A percentile compares a stretch with the other conserved stretches of the same genome.
phyloP scores from a whole-genome alignment of 305 asterid species.

The Solanum hybrid region DNA sequence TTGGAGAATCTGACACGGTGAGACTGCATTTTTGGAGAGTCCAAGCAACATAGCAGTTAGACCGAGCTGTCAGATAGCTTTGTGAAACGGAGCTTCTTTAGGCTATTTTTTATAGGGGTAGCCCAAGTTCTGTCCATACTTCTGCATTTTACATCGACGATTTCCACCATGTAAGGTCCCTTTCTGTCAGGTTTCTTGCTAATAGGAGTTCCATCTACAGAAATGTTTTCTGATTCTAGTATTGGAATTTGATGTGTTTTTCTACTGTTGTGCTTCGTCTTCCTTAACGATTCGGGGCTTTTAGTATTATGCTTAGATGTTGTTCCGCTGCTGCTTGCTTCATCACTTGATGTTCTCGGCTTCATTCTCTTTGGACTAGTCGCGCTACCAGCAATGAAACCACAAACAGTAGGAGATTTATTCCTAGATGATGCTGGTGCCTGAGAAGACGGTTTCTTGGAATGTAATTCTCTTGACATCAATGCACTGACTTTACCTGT shows the following conservation, averaged over 20 bases:
- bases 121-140: slow-evolving; percentile 13
- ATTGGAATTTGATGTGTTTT: slow-evolving; percentile 17
- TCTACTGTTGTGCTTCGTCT: slow-evolving; percentile 1
- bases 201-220: slow-evolving; percentile 17
- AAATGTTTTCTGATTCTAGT: slow-evolving; percentile 3
- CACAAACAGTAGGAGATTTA: slow-evolving; percentile 10
- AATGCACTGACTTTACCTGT: slow-evolving; percentile 75
- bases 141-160: slow-evolving; percentile 13
- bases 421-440: slow-evolving; percentile 8
- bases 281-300: slow-evolving; percentile 4
- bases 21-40: background rate
- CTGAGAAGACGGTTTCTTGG: slow-evolving; percentile 30
- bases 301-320: background rate
- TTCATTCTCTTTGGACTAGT: slow-evolving; percentile 28
- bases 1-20: background rate
- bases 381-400: slow-evolving; percentile 18
- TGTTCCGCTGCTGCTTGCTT: slow-evolving; percentile 14
- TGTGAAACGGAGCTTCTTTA: slow-evolving; percentile 18
- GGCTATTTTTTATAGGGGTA: slow-evolving; percentile 15
- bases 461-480: slow-evolving; percentile 62
- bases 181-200: slow-evolving; percentile 9
- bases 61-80: slow-evolving; percentile 16
- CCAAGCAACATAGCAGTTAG: background rate
- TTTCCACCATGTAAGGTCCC: slow-evolving; percentile 14
- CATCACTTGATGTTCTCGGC: slow-evolving; percentile 22